Evolutionary conservation across 163 green algal genomes (phyloP), one percentile per base, ranked within the genome.

Genomic region (Scenedesmus sp.): DNA sequence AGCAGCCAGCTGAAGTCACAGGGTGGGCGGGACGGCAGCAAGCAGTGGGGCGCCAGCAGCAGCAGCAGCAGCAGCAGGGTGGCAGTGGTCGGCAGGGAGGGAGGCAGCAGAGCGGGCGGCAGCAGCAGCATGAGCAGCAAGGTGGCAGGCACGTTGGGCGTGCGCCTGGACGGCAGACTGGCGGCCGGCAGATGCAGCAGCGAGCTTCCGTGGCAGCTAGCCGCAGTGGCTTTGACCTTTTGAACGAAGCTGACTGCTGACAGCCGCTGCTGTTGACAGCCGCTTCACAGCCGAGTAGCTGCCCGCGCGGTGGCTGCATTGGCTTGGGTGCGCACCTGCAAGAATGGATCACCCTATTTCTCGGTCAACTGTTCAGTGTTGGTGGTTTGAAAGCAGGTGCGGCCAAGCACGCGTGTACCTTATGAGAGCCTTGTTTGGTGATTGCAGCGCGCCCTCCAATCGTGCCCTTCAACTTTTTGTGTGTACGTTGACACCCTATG

Each of bases 151-250:
- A 81, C 5, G 1, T 35, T 12, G 72, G 72, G 12, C 26, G 30
- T 42, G 68, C 24, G 26, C 56, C 56, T 26, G 16, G 5, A 7
- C 65, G 30, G 65, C 65, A 37, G 30, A 30, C 65, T 40, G 72
- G 72, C 72, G 35, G 33, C 33, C 26, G 35, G 72, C 72, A 81
- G 72, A n/a, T n/a, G n/a, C 68, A 79, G 68, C 72, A 81, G 72
- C 72, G 65, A 20, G 65, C 30, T 4, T 0, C 65, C 6, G 30
- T 22, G 30, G 30, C 65, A 20, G 65, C 65, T 2, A 18, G 6
- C 30, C 65, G 30, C 30, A 20, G 30, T 18, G 65, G 65, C 2
- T 76, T 40, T 76, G 65, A 76, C 30, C 65, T 76, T 0, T 40
- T 76, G 30, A 30, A 40, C 9, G 65, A 40, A 24, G 30, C 30